Evolutionary conservation across 2,329 filamentous ascomycete species (phyloP), one percentile per base, ranked within the genome.

Genomic region (Bertia moriformis): DNA sequence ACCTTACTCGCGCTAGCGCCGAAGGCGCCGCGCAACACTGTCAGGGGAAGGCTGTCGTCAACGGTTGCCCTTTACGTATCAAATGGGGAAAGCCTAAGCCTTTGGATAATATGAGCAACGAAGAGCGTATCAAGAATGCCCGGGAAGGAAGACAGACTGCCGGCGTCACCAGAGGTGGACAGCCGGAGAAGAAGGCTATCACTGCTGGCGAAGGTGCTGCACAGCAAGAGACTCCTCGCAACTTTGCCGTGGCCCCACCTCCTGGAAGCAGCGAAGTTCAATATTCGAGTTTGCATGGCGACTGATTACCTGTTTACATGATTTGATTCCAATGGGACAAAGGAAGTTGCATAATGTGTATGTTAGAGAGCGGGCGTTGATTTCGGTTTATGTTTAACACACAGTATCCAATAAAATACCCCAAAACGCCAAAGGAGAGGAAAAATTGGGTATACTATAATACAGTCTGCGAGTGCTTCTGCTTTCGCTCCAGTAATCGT

Each of bases 51-150:
- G 86, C 87, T 0, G 75, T 96, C 4, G 84, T 98, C 49, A 79
- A 87, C 24, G 91, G 91, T 3, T 95, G 89, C 49, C 91, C 91
- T 0, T 60, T 98, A 43, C 70, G 89, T 20, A 78, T 98, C 14
- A 79, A 87, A 45, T 98, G 91, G 91, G 89, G 88, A 14, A 81
- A 83, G 54, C 89, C 93, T 14, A 91, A 87, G 63, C 82, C 89
- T 1, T 69, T 98, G 41, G 91, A 94, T 41, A 93, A 76, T 18
- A 83, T 96, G 77, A 84, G 93, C 45, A 80, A 81, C 44, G 87
- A 95, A 40, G 74, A 93, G 56, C 73, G 89, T 33, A 69, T 81
- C 47, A 73, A 82, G 51, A 86, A 93, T 65, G 77, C 88, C 17
- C 73, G 78, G 24, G 86, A 93, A 50, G 89, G 32, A 7, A 7